Base-by-base conservation (phyloP, 805 yeast species). In the Kluyveromyces dobzhanskii region DNA sequence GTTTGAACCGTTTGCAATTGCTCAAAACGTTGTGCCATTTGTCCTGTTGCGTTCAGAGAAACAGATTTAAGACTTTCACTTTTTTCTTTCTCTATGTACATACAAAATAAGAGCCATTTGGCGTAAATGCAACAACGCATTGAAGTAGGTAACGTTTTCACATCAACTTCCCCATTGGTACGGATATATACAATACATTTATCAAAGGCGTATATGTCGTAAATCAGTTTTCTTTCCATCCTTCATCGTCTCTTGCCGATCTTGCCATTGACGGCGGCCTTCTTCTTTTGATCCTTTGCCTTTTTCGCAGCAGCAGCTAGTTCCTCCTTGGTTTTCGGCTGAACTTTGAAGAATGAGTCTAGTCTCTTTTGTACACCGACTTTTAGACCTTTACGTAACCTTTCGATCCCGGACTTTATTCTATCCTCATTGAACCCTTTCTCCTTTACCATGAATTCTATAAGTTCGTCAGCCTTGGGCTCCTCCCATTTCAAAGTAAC, bases 401-500 rank as follows among this genome's bases (percentile, higher is more conserved):
- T 81, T 30, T 77, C 85, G 4, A 88, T 88, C 28, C 97, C 98
- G 42, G 81, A 73, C 49, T 79, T 76, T 13, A 92, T 85, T 56
- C 98, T 73, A 37, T 90, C 97, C 55, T 92, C 98, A 46, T 80
- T 82, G 61, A 92, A 92, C 0, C 95, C 95, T 57, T 90, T 88
- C 43, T 86, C 82, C 37, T 70, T 75, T 25, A 86, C 94, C 79
- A 92, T 75, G 50, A 75, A 90, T 30, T 86, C 76, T 14, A 88
- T 69, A 38, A 92, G 68, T 1, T 85, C 96, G 6, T 84, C 90
- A 32, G 80, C 75, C 53, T 92, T 83, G 1, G 98, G 98, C 43
- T 82, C 88, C 3, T 58, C 62, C 97, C 97, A 92, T 58, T 87
- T 86, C 51, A 92, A 57, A 2, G 74, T 74, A 8, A 85, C 66